These are phyloP conservation scores for Viola odorata DNA, from an alignment of 345 rosid genomes.

Conservation along the genomic window DNA sequence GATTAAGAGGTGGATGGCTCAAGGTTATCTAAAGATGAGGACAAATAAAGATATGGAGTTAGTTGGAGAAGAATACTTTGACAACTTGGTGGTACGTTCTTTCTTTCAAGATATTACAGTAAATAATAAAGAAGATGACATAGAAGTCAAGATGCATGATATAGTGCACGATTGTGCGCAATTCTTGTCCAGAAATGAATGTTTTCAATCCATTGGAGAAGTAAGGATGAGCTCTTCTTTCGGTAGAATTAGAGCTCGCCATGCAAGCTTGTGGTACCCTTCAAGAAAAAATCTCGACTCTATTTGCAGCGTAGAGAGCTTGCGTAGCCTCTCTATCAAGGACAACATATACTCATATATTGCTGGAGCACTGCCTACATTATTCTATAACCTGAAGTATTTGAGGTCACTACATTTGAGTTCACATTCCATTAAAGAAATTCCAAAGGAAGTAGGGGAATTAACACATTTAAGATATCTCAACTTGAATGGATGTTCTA, in stretches of 20 bases:
- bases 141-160: constrained; percentile 7
- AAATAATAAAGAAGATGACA: not conserved
- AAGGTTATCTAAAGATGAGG: constrained; percentile 1
- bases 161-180: constrained; percentile 13
- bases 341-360: too few relatives aligned
- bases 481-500: fast-evolving
- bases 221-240: not conserved
- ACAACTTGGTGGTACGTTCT: constrained; percentile 1
- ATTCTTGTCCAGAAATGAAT: constrained; percentile 3
- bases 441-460: constrained; percentile 2
- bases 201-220: not conserved
- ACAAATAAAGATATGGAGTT: not conserved
- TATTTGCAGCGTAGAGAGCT: not conserved
- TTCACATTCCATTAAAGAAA: not conserved
- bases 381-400: not conserved
- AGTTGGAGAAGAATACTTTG: not conserved
- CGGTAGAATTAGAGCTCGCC: not conserved
- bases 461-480: constrained; percentile 12
- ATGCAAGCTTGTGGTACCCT: not conserved
- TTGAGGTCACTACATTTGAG: constrained; percentile 6
- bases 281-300: not conserved
- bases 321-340: not conserved
- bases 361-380: not conserved
- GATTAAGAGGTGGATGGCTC: constrained; percentile 12
- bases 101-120: not conserved